These are phyloP conservation scores for Candida dendrica DNA, from an alignment of 805 yeast genomes.

Conservation along the genomic window DNA sequence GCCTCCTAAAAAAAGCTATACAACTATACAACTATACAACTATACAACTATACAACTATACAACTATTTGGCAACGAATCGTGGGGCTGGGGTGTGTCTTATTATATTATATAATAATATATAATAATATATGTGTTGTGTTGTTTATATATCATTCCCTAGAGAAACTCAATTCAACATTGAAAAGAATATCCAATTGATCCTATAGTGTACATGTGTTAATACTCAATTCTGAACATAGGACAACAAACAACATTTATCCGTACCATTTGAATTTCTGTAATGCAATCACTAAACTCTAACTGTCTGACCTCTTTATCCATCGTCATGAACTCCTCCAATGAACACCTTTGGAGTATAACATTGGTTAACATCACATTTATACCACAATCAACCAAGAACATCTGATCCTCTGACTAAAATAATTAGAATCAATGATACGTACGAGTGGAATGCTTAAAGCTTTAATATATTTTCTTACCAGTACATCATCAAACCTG, in stretches of 20 bases:
- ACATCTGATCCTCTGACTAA: slow-evolving; percentile 1
- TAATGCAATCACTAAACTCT: slow-evolving; percentile 4
- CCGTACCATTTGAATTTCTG: slow-evolving; percentile 4
- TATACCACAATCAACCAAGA: slow-evolving; percentile 11
- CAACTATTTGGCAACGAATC: no score
- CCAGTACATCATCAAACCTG: not conserved
- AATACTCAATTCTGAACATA: not conserved
- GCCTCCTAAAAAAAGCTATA: no score
- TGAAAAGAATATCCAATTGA: not conserved
- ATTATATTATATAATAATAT: no score
- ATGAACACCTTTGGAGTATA: slow-evolving; percentile 2
- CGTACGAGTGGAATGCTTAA: no score
- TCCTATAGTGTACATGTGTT: not conserved
- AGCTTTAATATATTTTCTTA: not conserved
- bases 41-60: no score
- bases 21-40: no score
- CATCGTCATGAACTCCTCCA: slow-evolving; percentile 6
- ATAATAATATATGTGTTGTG: no score
- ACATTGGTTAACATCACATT: slow-evolving; percentile 1
- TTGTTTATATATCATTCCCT: not conserved
- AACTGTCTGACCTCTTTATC: slow-evolving; percentile 1
- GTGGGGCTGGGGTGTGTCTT: no score
- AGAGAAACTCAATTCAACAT: not conserved
- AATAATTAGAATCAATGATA: not conserved
- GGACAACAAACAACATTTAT: no score